These are phyloP conservation scores for Colletotrichum sp. DNA, from an alignment of 2,329 filamentous ascomycete species.

Conservation along the genomic window DNA sequence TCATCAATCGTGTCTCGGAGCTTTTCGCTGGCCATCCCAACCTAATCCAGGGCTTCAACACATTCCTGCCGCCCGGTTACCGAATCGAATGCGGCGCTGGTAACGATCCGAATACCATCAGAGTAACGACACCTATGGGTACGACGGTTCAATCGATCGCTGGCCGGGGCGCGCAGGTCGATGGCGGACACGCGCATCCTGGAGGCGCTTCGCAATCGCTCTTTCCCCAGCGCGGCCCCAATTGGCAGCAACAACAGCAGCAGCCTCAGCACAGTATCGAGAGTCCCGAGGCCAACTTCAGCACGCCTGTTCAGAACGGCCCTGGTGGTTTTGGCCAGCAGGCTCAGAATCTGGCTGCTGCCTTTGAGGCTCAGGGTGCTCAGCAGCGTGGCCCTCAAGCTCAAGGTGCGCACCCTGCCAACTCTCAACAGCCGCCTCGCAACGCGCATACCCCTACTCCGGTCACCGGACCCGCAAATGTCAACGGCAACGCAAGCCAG, in stretches of 20 bases:
- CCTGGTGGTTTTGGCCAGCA: conserved; percentile 50
- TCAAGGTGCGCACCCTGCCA: conserved; percentile 38
- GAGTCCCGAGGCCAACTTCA: conserved; percentile 68
- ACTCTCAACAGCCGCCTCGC: conserved; percentile 52
- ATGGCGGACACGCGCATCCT: conserved; percentile 41
- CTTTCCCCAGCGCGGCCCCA: conserved; percentile 51
- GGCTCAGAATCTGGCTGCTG: conserved; percentile 30
- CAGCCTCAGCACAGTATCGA: conserved; percentile 66
- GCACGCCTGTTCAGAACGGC: conserved; percentile 58
- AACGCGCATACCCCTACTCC: conserved; percentile 68
- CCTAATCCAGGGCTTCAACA: conserved; percentile 97
- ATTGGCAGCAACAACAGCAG: conserved; percentile 53
- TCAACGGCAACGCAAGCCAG: conserved; percentile 66
- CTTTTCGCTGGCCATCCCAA: conserved; percentile 96
- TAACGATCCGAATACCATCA: conserved; percentile 93
- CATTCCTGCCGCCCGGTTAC: conserved; percentile 93
- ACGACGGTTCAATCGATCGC: conserved; percentile 91
- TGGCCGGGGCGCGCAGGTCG: conserved; percentile 52
- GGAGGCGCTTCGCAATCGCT: conserved; percentile 45
- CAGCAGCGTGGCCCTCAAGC: conserved; percentile 36
- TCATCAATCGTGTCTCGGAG: conserved; percentile 95
- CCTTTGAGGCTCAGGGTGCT: conserved; percentile 33
- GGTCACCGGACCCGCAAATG: conserved; percentile 56
- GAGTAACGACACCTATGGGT: conserved; percentile 97
- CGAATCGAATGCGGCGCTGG: conserved; percentile 94